Evolutionary conservation across 257 asterid genomes (phyloP), one percentile per base, ranked within the genome.

Genomic region (Henckelia pumila): DNA sequence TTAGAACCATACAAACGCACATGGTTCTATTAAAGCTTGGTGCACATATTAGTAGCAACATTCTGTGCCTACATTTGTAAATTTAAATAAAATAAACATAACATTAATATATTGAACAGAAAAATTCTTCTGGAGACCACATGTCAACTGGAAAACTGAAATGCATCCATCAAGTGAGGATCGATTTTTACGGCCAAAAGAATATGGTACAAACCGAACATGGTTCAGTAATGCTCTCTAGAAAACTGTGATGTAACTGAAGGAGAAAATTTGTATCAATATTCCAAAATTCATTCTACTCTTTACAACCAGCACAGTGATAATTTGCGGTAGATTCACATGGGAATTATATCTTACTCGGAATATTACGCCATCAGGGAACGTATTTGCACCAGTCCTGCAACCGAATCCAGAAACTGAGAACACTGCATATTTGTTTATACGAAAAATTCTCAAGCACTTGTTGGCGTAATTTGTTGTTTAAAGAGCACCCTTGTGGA

Each of bases 81-180:
- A 30, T 30, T 30, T 30, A 30, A 30, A 30, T 1, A 49, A 49
- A 49, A 14, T 22, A 33, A 9, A 28, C 14, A 5, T 20, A 8
- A 29, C 23, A 11, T 32, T 21, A 16, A 2, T 44, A 20, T 53
- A 0, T 10, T 8, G 44, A 33, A 9, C 3, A 10, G 3, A 66
- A 73, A 30, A 79, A 75, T 82, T 74, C 89, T 80, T 66, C 77
- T 57, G 52, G 75, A 66, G 79, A 85, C 88, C 81, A 58, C 88
- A 86, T 67, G 72, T 66, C 68, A 73, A 82, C 72, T 64, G 77
- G 69, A 80, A 81, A 82, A 82, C 78, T 81, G 80, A 61, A 78
- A 70, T 62, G 75, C 77, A 81, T 73, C 85, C 73, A 73, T 64
- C 70, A 77, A 86, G 84, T 73, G 88, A 82, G 88, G 85, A 77